Evolutionary conservation across 345 rosid species (phyloP), one percentile per base, ranked within the genome.

Genomic region (Melaleuca alternifolia): DNA sequence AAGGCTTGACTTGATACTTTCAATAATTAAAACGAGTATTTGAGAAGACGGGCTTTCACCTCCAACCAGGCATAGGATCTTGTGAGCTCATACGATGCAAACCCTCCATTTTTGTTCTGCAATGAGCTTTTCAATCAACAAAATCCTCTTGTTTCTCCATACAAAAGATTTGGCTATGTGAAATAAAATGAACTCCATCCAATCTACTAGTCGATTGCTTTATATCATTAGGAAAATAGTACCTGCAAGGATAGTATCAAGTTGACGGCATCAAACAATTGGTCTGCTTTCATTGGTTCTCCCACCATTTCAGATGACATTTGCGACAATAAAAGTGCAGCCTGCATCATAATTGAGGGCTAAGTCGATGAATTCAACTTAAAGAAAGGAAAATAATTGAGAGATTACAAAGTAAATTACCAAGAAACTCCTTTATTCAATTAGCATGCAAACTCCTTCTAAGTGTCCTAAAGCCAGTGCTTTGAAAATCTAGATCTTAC

Each of bases 11-110:
- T 26, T 10, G 16, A 84, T 14, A 11, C 56, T 50, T 51, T 15
- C 9, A 13, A 30, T 57, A 84, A 65, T 41, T 50, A 51, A 33
- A 37, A 20, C 44, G 41, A 44, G n/a, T 5, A 33, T 6, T 6
- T n/a, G 12, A 83, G 50, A 37, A 16, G 18, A 20, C 33, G 11
- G 50, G 37, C 41, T 1, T 85, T 85, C 81, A 92, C 97, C 97
- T 96, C 97, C 59, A 96, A 85, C 94, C 92, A 91, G 0, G 93
- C 82, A 88, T 93, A 92, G 30, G 98, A 94, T 92, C 98, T 91
- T 12, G 97, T 93, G 54, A 90, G 96, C 89, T 96, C 98, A 85
- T 93, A 96, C 3, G 98, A 90, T 6, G 96, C 96, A 90, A 94
- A 94, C 6, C 98, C 98, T 54, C 98, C 97, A 89, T 88, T 93